These are phyloP conservation scores for Ajuga chamaepitys DNA, from an alignment of 257 asterid species.

Conservation along the genomic window DNA sequence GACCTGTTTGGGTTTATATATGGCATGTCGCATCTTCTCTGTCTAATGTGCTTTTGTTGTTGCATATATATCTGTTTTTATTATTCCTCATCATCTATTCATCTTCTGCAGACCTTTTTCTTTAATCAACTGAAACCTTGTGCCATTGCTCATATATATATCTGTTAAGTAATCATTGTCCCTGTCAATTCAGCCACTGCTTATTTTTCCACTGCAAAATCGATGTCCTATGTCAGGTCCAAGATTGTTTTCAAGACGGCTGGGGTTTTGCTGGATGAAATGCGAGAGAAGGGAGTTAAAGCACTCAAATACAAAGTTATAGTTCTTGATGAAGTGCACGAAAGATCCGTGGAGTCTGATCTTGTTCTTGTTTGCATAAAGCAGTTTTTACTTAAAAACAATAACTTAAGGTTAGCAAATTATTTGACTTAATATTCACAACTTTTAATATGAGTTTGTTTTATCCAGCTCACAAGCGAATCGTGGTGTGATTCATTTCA, in stretches of 20 bases:
- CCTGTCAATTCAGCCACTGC: constrained; percentile 7
- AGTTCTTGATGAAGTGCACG: constrained; percentile 96
- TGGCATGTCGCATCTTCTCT: neutral
- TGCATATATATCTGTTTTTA: neutral
- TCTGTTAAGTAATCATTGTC: neutral
- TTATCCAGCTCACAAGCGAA: neutral
- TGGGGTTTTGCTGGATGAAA: constrained; percentile 95
- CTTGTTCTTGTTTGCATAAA: constrained; percentile 91
- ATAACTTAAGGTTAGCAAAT: constrained; percentile 54
- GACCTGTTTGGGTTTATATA: neutral
- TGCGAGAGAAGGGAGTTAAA: constrained; percentile 82
- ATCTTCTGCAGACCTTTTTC: neutral
- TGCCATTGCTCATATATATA: neutral
- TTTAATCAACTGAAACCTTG: constrained; percentile 3
- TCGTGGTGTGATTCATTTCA: constrained; percentile 7
- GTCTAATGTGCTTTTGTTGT: neutral
- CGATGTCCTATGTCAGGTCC: constrained; percentile 43
- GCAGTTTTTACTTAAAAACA: constrained; percentile 69
- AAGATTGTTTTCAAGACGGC: constrained; percentile 96
- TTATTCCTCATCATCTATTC: neutral
- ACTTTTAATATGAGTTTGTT: neutral
- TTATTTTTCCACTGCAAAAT: constrained; percentile 7
- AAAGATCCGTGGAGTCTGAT: constrained; percentile 98
- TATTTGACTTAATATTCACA: neutral
- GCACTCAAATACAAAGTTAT: constrained; percentile 92